Conservation (phyloP, 164 flowering plant species). For the Euptelea pleiosperma region DNA sequence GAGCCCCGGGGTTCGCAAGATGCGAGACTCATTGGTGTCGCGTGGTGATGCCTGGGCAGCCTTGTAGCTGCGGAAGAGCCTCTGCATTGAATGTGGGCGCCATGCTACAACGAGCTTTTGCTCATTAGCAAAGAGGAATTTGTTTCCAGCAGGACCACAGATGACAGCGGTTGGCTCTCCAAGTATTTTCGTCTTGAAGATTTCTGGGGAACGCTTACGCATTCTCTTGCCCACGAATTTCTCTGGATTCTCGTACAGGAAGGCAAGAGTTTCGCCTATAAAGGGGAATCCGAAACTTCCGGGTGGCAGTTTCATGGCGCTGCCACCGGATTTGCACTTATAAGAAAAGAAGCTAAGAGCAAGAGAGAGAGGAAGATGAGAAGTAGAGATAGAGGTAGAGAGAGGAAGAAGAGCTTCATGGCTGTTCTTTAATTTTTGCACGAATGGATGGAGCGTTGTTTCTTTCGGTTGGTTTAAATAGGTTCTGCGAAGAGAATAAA, state of each 20-base stretch:
- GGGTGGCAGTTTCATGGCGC: conserved; percentile 30
- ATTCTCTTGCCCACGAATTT: conserved; percentile 28
- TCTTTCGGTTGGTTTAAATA: too few species aligned
- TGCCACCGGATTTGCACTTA: too few species aligned
- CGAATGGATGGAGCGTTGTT: too few species aligned
- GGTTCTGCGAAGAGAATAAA: too few species aligned
- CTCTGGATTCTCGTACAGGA: too few species aligned
- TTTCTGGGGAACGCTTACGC: conserved; percentile 25
- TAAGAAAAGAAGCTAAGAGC: too few species aligned
- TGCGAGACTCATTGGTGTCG: conserved; percentile 7
- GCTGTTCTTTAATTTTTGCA: too few species aligned
- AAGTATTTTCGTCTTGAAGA: conserved; percentile 38
- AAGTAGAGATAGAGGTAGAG: too few species aligned
- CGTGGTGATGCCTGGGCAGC: too few species aligned
- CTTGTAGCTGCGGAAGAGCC: conserved; percentile 32
- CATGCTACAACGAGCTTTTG: conserved; percentile 23
- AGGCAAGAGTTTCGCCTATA: conserved; percentile 31
- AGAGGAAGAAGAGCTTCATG: too few species aligned
- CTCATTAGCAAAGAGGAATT: conserved; percentile 40
- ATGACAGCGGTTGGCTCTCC: conserved; percentile 31
- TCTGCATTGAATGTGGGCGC: conserved; percentile 33
- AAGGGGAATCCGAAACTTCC: conserved; percentile 46
- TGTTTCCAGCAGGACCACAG: conserved; percentile 48
- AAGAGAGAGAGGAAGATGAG: too few species aligned
- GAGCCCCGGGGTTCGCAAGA: conserved; percentile 20